Conservation (phyloP, 2,329 filamentous ascomycete species). For the Apiospora pterosperma region DNA sequence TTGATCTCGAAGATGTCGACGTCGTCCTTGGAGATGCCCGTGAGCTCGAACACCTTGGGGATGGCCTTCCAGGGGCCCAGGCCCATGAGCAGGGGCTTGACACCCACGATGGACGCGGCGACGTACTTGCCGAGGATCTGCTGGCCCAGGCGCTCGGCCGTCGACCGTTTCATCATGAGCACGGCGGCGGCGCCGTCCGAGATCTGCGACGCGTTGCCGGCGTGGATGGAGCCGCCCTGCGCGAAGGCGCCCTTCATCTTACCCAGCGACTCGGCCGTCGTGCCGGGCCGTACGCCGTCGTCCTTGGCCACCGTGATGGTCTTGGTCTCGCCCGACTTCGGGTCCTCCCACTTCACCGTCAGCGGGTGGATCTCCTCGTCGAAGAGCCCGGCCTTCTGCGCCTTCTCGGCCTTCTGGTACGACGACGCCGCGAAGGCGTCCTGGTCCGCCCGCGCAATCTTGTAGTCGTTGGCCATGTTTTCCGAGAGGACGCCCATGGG, state of each 20-base stretch:
- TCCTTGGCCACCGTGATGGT: conserved; percentile 80
- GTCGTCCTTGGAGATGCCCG: conserved; percentile 81
- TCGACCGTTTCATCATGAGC: conserved; percentile 90
- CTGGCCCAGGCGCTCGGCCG: conserved; percentile 84
- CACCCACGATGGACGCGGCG: conserved; percentile 78
- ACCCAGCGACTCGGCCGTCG: conserved; percentile 81
- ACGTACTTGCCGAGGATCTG: conserved; percentile 91
- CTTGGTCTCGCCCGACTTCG: conserved; percentile 83
- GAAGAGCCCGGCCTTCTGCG: conserved; percentile 87
- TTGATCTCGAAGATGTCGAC: conserved; percentile 99
- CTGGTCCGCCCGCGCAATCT: conserved; percentile 68
- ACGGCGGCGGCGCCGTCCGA: conserved; percentile 95
- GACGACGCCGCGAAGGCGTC: conserved; percentile 93
- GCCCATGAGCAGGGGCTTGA: conserved; percentile 92
- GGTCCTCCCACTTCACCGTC: conserved; percentile 83
- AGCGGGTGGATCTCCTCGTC: conserved; percentile 86
- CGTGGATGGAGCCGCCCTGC: conserved; percentile 91
- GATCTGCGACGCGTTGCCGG: conserved; percentile 93
- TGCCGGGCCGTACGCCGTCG: conserved; percentile 81
- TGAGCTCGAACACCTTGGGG: conserved; percentile 83
- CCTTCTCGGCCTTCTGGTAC: conserved; percentile 84
- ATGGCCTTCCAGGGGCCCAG: conserved; percentile 95
- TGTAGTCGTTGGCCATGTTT: conserved; percentile 85
- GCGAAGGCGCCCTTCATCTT: conserved; percentile 91
- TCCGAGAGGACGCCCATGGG: conserved; percentile 94